Evolutionary conservation across 352 stramenopile species (phyloP), one percentile per base, ranked within the genome.

Genomic region (Paralagenidium karlingii): DNA sequence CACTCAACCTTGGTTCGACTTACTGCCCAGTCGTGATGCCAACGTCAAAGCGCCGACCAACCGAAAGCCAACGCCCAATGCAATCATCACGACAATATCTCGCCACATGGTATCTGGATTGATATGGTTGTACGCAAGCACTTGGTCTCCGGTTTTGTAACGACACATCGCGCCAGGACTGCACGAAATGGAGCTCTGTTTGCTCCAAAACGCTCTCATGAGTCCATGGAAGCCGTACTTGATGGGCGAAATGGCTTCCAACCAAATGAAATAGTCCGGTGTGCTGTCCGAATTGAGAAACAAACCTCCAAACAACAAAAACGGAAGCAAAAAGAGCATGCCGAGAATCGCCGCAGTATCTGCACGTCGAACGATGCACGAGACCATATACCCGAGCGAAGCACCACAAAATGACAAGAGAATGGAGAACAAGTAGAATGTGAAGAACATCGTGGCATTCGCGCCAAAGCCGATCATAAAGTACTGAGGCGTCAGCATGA

Each of bases 401-500:
- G 43, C 54, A 25, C 51, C 43, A 22, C 27, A 41, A 28, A 43
- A 55, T 13, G 32, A 47, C 24, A 61, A 19, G 18, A 68, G 46
- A 8, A 19, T 24, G 13, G 60, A 51, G 51, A 55, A 27, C 16
- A 66, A 36, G 24, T 77, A 62, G 51, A 77, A 69, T 31, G 57
- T 60, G 15, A 70, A 34, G 47, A 68, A 77, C 34, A 73, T 11
- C 31, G 61, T 58, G 34, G 64, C 61, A 22, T 55, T 55, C 27
- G 59, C 47, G 8, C 51, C 51, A 34, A 70, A 54, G 5, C 58
- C 60, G 27, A 77, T 60, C 8, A 77, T 51, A 31, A 68, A 30
- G 43, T 73, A 70, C 16, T 47, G 53, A 3, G 60, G 58, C 0
- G 59, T 48, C 28, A 77, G 59, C 18, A 77, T 49, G 34, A 65